Conservation (phyloP, 1,139 yeast genomes). For the Suhomyces bokatorum region DNA sequence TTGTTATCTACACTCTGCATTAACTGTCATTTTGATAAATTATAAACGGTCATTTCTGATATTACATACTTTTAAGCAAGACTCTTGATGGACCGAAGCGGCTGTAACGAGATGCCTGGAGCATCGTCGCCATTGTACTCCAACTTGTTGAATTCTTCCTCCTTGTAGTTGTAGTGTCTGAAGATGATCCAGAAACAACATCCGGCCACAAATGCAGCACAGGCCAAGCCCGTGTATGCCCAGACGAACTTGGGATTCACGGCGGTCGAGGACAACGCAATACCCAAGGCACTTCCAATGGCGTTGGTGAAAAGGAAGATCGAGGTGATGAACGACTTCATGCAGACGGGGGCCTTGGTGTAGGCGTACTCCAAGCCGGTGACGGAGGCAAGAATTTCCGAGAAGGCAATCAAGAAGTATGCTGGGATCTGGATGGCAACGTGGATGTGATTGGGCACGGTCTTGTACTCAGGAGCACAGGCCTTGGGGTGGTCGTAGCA, state of each 20-base stretch:
- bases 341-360: conserved; percentile 23
- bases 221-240: conserved; percentile 22
- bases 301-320: conserved; percentile 23
- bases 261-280: conserved; percentile 22
- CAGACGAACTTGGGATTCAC: conserved; percentile 22
- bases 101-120: conserved; percentile 15
- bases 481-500: conserved; percentile 21
- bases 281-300: conserved; percentile 23
- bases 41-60: too few relatives aligned
- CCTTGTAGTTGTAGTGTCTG: conserved; percentile 21
- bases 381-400: conserved; percentile 24
- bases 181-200: conserved; percentile 22
- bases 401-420: conserved; percentile 21
- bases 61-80: too few relatives aligned
- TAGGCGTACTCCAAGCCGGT: conserved; percentile 26
- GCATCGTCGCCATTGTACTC: conserved; percentile 20
- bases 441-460: conserved; percentile 21
- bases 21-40: too few relatives aligned
- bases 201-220: conserved; percentile 21
- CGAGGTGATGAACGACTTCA: conserved; percentile 25
- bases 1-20: too few relatives aligned
- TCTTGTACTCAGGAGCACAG: conserved; percentile 16
- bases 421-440: conserved; percentile 24
- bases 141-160: conserved; percentile 23
- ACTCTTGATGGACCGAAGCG: conserved; percentile 7